phyloP scores from a whole-genome alignment of 768 basidiomycete species.

The Favolaschia claudopus region DNA sequence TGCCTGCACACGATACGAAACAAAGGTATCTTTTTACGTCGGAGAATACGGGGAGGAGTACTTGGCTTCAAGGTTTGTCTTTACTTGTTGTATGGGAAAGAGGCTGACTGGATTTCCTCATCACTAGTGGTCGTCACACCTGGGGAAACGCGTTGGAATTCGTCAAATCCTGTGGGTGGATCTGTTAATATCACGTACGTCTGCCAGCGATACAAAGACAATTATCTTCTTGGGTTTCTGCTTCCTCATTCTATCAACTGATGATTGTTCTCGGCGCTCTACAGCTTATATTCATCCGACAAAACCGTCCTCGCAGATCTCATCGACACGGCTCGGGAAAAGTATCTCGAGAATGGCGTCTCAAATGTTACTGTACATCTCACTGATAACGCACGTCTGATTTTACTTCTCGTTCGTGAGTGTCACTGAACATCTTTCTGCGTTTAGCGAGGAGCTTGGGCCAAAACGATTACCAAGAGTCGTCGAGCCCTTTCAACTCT shows the following conservation, averaged over 20 bases:
- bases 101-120: not conserved
- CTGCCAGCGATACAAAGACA: no score
- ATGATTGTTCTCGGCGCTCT: not conserved
- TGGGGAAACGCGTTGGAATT: slow-evolving; percentile 13
- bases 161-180: slow-evolving; percentile 3
- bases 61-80: slow-evolving; percentile 20
- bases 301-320: not conserved
- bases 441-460: slow-evolving; percentile 21
- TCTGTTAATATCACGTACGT: slow-evolving; percentile 14
- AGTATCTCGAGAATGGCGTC: not conserved
- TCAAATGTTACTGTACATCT: slow-evolving; percentile 7
- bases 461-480: slow-evolving; percentile 16
- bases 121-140: slow-evolving; percentile 14
- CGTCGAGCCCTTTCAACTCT: slow-evolving; percentile 20
- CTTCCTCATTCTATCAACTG: not conserved
- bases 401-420: not conserved
- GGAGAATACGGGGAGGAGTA: slow-evolving; percentile 3
- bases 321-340: not conserved
- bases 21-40: slow-evolving; percentile 14
- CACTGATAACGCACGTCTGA: slow-evolving; percentile 17
- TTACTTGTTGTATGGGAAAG: not conserved
- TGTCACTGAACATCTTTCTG: not conserved
- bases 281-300: slow-evolving; percentile 12
- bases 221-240: not conserved
- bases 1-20: slow-evolving; percentile 15